Evolutionary conservation across 2,329 filamentous ascomycete species (phyloP), one percentile per base, ranked within the genome.

Genomic region (Chrysosporium keratinophilum): DNA sequence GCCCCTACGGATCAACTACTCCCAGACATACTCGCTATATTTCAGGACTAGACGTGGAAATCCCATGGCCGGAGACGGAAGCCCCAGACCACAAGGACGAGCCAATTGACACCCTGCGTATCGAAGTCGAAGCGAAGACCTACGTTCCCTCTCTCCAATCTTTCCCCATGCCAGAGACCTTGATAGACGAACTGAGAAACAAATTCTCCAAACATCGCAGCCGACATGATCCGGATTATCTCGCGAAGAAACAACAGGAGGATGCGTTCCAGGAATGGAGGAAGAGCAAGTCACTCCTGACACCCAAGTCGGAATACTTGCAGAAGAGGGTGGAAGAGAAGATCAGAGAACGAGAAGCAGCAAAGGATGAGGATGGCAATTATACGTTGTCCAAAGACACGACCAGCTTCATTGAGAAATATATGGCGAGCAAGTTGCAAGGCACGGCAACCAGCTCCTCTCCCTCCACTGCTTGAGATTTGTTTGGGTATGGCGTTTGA

Each of bases 141-240:
- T 95, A 87, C 67, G 76, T 84, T 52, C 89, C 90, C n/a, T 86
- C 82, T 35, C 76, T 97, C 20, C 74, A 89, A 28, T 75, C 78
- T 14, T 78, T 86, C 23, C 91, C 91, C 12, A 88, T 95, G 78
- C 89, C 91, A 4, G 71, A 76, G 31, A 73, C 71, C n/a, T 79
- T 96, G 37, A 78, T 95, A 60, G 83, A 95, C 67, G 91, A 97
- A 75, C 76, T 97, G 65, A 79, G 89, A 65, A 85, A 86, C 74
- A 85, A 83, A 67, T 95, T 84, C 77, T 87, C 84, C 61, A 81
- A 79, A 63, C 93, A 90, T 80, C 78, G 89, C 64, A 88, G 83
- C 51, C 78, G 87, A 46, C 88, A 95, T 72, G 85, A 89, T 58
- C 73, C 79, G 44, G 85, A 84, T 67, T 95, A 85, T 66, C 69